phyloP scores from a whole-genome alignment of 495 filamentous ascomycete species.

The Evernia prunastri region DNA sequence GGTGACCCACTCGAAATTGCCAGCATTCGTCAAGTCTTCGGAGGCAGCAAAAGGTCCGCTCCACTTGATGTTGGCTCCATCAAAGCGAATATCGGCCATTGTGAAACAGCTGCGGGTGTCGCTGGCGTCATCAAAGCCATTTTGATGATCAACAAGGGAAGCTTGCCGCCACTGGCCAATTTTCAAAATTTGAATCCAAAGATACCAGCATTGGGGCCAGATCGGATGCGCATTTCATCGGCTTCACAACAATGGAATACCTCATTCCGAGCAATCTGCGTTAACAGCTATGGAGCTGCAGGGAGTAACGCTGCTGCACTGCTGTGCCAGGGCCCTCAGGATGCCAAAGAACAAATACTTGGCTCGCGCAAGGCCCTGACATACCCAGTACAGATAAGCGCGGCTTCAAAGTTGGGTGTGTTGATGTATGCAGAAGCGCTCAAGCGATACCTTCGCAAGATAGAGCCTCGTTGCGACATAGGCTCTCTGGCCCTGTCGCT shows the following conservation, averaged over 20 bases:
- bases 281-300: constrained; percentile 46
- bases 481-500: constrained; percentile 5
- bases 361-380: not conserved
- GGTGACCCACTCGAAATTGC: constrained; percentile 36
- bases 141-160: constrained; percentile 30
- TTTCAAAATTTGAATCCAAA: constrained; percentile 39
- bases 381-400: constrained; percentile 17
- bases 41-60: constrained; percentile 38
- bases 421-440: not conserved
- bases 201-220: constrained; percentile 23
- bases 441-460: not conserved
- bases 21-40: constrained; percentile 36
- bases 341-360: too few species aligned
- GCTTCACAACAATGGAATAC: constrained; percentile 26
- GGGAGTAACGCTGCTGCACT: constrained; percentile 38
- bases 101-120: constrained; percentile 34
- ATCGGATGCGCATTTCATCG: constrained; percentile 36
- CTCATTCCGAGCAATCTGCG: constrained; percentile 23
- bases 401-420: not conserved
- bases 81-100: constrained; percentile 41
- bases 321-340: not conserved
- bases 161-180: constrained; percentile 36
- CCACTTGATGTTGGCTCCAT: constrained; percentile 33
- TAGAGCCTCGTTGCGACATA: not conserved
- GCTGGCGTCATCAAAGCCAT: constrained; percentile 33